Percentiles rank a stretch among this genome's conserved stretches.
Evolutionary conservation across 169 alveolate species (phyloP).

Genomic region (Babesia gibsoni): DNA sequence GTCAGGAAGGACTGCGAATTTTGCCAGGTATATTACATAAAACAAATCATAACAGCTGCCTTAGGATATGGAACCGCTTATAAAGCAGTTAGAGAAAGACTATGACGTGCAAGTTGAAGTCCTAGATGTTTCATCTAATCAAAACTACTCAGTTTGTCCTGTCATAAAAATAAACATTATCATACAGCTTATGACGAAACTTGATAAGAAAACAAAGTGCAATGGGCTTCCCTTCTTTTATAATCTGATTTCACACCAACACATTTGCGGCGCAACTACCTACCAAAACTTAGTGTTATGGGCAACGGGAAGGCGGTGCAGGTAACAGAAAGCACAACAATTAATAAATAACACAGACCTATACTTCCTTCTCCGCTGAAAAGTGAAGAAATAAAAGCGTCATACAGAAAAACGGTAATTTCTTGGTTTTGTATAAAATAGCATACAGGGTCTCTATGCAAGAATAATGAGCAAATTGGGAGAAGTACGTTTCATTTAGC

Average conservation of each 20-base stretch:
- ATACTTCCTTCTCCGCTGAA: conserved; percentile 28
- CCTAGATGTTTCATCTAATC: conserved; percentile 39
- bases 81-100: conserved; percentile 38
- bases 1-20: conserved; percentile 71
- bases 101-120: conserved; percentile 41
- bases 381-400: conserved; percentile 22
- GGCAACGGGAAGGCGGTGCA: conserved; percentile 53
- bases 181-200: conserved; percentile 67
- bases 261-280: conserved; percentile 81
- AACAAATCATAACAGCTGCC: conserved; percentile 1
- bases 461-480: conserved; percentile 5
- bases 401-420: conserved; percentile 35
- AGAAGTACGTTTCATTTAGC: neutral
- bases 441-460: conserved; percentile 19
- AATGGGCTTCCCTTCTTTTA: conserved; percentile 84
- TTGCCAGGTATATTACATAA: conserved; percentile 60
- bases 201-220: conserved; percentile 66
- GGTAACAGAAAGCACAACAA: neutral
- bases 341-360: neutral
- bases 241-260: conserved; percentile 67
- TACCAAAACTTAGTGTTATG: conserved; percentile 70
- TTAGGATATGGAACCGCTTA: conserved; percentile 59
- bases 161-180: neutral
- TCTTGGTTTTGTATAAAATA: neutral
- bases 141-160: conserved; percentile 35